Percentiles rank a stretch among this genome's conserved stretches.
phyloP scores from a whole-genome alignment of 176 grass and related monocot genomes.

The Cymbopogon citratus region DNA sequence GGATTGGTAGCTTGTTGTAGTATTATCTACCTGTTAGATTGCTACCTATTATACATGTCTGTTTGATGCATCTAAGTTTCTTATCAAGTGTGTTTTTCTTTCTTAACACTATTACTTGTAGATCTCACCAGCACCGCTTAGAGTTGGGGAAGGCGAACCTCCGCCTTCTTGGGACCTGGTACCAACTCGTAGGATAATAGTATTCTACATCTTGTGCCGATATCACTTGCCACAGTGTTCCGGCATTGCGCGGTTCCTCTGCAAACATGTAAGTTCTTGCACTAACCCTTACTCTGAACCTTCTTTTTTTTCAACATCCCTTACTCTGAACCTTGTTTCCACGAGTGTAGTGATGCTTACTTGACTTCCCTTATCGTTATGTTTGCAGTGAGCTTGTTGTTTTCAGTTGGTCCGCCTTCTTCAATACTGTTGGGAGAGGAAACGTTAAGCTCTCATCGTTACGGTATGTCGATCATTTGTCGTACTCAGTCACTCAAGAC shows the following conservation, averaged over 20 bases:
- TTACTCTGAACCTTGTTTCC: neutral
- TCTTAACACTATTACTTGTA: no score
- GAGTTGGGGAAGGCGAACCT: no score
- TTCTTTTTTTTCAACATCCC: no score
- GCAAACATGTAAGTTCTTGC: slow-evolving; percentile 30
- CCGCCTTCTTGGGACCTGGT: no score
- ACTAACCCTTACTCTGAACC: neutral
- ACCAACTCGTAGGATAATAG: no score
- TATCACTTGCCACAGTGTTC: slow-evolving; percentile 19
- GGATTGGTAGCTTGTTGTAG: no score
- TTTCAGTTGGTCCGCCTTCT: slow-evolving; percentile 19
- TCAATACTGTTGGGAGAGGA: neutral
- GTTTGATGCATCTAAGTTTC: no score
- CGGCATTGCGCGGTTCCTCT: slow-evolving; percentile 9
- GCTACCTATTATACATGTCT: no score
- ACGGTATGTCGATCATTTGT: neutral
- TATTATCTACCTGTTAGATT: no score
- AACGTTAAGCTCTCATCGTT: neutral
- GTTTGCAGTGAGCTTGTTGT: slow-evolving; percentile 29
- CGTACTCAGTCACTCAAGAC: neutral
- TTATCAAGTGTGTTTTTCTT: no score
- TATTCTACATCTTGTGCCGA: neutral
- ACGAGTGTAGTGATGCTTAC: neutral
- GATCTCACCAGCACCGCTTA: no score
- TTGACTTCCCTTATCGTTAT: neutral